Evolutionary conservation across 345 rosid genomes (phyloP), one percentile per base, ranked within the genome.

Genomic region (Toxicodendron radicans): DNA sequence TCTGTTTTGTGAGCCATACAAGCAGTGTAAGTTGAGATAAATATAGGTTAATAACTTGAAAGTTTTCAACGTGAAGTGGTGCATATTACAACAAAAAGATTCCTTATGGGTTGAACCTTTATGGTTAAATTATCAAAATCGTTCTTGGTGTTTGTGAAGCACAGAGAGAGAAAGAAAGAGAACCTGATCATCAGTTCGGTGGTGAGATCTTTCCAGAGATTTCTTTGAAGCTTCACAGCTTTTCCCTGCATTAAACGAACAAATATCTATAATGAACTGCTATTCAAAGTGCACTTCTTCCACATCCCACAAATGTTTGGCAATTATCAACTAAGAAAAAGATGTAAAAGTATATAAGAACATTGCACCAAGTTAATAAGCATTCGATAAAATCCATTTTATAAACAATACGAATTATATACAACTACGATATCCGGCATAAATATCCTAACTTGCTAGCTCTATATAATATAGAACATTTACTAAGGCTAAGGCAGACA

Each of bases 181-280:
- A 24, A 72, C 75, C 75, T 72, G 49, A 62, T 61, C 33, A 62
- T 51, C 59, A 49, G 51, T 49, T 72, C 48, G 68, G 16, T 21
- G 23, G 48, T 60, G 35, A 49, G 23, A 20, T 61, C 43, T 61
- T 48, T 48, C 67, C 18, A 20, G 61, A 52, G 33, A 62, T 35
- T 72, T 51, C 61, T 62, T 62, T 51, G 75, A 72, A 48, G 51
- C 68, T 61, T 62, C 69, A 7, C 7, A n/a, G 32, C 51, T 2
- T 32, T 35, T 35, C 49, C 68, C 75, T 72, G 75, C 75, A 51
- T 33, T 62, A 51, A 49, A 20, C 35, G 59, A 72, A 52, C 58
- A 20, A 52, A 8, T 12, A 63, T 62, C 12, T 72, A 33, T 51
- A 23, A 72, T 63, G 46, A 49, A 51, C 58, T 14, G 10, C 30